phyloP scores from a whole-genome alignment of 2,329 filamentous ascomycete genomes.

The Alternaria sp. region DNA sequence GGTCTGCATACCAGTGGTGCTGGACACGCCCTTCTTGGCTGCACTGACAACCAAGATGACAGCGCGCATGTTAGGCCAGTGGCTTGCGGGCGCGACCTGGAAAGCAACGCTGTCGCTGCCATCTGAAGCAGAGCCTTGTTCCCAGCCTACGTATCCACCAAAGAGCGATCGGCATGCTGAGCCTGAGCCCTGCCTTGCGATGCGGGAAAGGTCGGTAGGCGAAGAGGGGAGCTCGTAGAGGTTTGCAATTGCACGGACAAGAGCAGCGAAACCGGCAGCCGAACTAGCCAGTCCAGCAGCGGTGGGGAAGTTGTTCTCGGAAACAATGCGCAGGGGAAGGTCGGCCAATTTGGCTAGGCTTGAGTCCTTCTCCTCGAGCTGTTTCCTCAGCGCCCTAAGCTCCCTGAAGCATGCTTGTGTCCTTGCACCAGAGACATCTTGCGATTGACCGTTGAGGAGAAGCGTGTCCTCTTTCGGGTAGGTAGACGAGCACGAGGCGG shows the following conservation, averaged over 20 bases:
- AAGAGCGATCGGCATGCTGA: slow-evolving; percentile 94
- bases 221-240: slow-evolving; percentile 86
- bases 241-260: slow-evolving; percentile 86
- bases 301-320: slow-evolving; percentile 98
- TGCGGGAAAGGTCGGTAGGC: slow-evolving; percentile 82
- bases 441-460: slow-evolving; percentile 80
- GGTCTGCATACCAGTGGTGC: slow-evolving; percentile 95
- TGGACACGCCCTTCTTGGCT: slow-evolving; percentile 94
- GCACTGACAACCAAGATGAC: slow-evolving; percentile 90
- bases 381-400: slow-evolving; percentile 77
- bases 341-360: slow-evolving; percentile 83
- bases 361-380: slow-evolving; percentile 75
- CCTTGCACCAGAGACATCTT: slow-evolving; percentile 86
- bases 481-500: slow-evolving; percentile 82
- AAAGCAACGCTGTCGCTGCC: slow-evolving; percentile 89
- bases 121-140: slow-evolving; percentile 76
- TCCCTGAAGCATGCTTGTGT: slow-evolving; percentile 95
- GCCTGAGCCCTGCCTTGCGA: slow-evolving; percentile 92
- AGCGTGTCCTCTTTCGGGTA: slow-evolving; percentile 76
- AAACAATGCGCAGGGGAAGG: slow-evolving; percentile 83
- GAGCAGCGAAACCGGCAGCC: slow-evolving; percentile 71
- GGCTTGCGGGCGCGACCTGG: slow-evolving; percentile 83
- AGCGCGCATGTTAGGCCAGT: slow-evolving; percentile 96
- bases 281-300: slow-evolving; percentile 81
- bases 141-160: slow-evolving; percentile 96